Conservation (phyloP, 805 yeast genomes). For the Wickerhamomyces mucosus region DNA sequence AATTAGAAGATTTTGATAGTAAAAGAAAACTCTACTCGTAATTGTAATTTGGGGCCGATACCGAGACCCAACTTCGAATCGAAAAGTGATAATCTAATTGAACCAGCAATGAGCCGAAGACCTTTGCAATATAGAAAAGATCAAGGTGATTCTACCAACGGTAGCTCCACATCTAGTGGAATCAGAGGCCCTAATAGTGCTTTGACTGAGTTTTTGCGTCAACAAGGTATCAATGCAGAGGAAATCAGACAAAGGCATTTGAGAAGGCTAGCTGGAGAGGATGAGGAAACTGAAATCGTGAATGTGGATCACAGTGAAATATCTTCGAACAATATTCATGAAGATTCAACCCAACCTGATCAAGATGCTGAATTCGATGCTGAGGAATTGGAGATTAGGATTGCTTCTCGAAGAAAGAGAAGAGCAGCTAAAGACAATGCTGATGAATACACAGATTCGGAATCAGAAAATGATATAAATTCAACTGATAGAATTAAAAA, state of each 20-base stretch:
- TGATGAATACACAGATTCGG: slow-evolving; percentile 27
- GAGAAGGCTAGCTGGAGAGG: slow-evolving; percentile 20
- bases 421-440: slow-evolving; percentile 25
- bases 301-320: slow-evolving; percentile 10
- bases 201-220: slow-evolving; percentile 75
- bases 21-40: too few relatives aligned
- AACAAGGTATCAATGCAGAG: slow-evolving; percentile 83
- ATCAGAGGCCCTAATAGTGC: slow-evolving; percentile 69
- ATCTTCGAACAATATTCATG: slow-evolving; percentile 16
- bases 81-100: too few relatives aligned
- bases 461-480: slow-evolving; percentile 23
- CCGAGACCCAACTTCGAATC: too few relatives aligned
- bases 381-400: slow-evolving; percentile 24
- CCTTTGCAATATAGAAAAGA: slow-evolving; percentile 18
- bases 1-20: not conserved
- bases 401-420: slow-evolving; percentile 34
- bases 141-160: slow-evolving; percentile 4
- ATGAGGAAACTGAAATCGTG: slow-evolving; percentile 7
- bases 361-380: slow-evolving; percentile 23
- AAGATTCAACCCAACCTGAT: slow-evolving; percentile 6
- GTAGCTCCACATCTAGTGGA: slow-evolving; percentile 16
- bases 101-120: slow-evolving; percentile 22
- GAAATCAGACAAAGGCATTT: slow-evolving; percentile 48
- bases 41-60: too few relatives aligned
- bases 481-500: slow-evolving; percentile 19